Evolutionary conservation across 768 basidiomycete species (phyloP).

Genomic region (Asterophora parasitica): DNA sequence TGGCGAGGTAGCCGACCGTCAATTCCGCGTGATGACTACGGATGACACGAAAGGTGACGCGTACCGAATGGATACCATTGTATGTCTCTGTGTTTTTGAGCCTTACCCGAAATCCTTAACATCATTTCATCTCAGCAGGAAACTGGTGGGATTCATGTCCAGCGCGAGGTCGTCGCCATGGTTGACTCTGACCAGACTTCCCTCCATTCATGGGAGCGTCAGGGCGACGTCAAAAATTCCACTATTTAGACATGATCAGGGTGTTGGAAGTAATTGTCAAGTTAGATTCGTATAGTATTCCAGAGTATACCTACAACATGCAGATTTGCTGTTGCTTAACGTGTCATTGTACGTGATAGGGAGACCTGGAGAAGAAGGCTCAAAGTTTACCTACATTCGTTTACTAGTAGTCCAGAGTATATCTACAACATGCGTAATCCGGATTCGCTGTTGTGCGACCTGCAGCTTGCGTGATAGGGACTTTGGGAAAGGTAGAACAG

Average conservation of each 20-base stretch:
- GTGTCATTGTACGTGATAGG: too few relatives aligned
- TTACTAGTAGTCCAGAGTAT: too few relatives aligned
- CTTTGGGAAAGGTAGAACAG: too few relatives aligned
- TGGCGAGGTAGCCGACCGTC: conserved; percentile 14
- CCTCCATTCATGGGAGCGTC: conserved; percentile 11
- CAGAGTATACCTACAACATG: too few relatives aligned
- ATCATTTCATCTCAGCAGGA: conserved; percentile 3
- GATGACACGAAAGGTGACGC: conserved; percentile 12
- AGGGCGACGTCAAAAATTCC: conserved; percentile 5
- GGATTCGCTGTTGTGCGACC: too few relatives aligned
- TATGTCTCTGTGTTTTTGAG: not conserved
- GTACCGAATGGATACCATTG: conserved; percentile 13
- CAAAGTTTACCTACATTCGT: too few relatives aligned
- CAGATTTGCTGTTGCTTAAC: too few relatives aligned
- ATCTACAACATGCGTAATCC: too few relatives aligned
- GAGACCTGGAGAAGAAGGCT: too few relatives aligned
- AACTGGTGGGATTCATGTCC: conserved; percentile 11
- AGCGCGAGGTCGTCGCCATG: conserved; percentile 15
- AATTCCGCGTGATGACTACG: conserved; percentile 7
- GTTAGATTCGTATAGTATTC: too few relatives aligned
- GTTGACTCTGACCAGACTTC: conserved; percentile 14
- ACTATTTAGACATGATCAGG: not conserved
- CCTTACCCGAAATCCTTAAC: not conserved
- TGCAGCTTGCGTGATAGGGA: too few relatives aligned
- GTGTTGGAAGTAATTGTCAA: too few relatives aligned